Percentiles rank a stretch among this genome's conserved stretches.
Conservation (phyloP, 345 rosid genomes). For the Lepidium africanum region DNA sequence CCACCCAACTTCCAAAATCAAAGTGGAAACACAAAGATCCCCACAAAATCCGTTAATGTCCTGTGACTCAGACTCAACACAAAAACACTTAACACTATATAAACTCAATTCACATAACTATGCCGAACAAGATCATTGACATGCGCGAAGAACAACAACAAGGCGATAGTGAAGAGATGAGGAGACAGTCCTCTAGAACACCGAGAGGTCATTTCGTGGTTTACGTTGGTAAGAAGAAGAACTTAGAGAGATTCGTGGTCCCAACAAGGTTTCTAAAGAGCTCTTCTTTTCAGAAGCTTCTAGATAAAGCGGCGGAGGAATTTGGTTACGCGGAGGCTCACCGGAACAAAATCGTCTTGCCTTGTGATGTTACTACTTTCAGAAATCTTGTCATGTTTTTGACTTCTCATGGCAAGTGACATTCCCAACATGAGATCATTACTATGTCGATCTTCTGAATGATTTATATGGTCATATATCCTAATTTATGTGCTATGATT, state of each 20-base stretch:
- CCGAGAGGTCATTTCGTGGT: constrained; percentile 30
- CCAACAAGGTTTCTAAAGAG: constrained; percentile 25
- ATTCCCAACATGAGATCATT: neutral
- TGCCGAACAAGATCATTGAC: constrained; percentile 20
- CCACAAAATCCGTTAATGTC: constrained; percentile 26
- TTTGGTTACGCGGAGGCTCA: constrained; percentile 22
- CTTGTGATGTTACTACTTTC: constrained; percentile 28
- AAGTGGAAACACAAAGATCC: constrained; percentile 20
- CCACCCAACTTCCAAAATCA: constrained; percentile 9
- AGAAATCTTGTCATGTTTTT: constrained; percentile 14
- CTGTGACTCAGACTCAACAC: constrained; percentile 8
- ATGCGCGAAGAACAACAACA: constrained; percentile 8
- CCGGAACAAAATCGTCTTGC: constrained; percentile 27
- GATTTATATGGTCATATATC: neutral
- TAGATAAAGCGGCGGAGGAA: constrained; percentile 29
- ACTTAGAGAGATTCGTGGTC: constrained; percentile 23
- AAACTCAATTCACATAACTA: constrained; percentile 2
- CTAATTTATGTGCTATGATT: neutral
- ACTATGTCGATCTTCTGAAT: neutral
- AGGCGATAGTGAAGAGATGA: neutral
- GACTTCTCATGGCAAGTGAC: constrained; percentile 10
- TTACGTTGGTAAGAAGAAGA: constrained; percentile 14
- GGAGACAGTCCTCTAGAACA: constrained; percentile 3
- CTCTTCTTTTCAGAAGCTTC: constrained; percentile 21
- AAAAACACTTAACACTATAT: neutral